phyloP scores from a whole-genome alignment of 1,139 yeast species.

The Yamadazyma sp. region DNA sequence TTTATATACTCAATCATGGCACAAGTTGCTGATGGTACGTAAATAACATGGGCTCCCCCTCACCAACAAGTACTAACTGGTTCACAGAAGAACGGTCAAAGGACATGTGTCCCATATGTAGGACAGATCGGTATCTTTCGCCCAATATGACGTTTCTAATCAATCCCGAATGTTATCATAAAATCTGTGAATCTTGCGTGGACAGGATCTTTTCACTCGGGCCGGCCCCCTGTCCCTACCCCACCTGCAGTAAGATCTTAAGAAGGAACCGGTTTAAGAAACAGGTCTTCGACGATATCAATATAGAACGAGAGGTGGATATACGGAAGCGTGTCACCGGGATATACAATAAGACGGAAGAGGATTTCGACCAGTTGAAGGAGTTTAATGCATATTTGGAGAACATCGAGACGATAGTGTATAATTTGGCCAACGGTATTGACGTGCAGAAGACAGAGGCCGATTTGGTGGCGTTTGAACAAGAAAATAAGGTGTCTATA shows the following conservation, averaged over 20 bases:
- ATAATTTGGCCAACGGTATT: slow-evolving; percentile 67
- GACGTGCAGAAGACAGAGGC: slow-evolving; percentile 74
- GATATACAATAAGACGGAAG: slow-evolving; percentile 78
- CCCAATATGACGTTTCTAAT: slow-evolving; percentile 92
- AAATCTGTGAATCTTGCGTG: slow-evolving; percentile 95
- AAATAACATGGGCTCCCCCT: neutral
- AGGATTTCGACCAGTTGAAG: slow-evolving; percentile 61
- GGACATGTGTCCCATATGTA: slow-evolving; percentile 98
- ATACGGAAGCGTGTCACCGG: slow-evolving; percentile 74
- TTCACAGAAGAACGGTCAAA: slow-evolving; percentile 37
- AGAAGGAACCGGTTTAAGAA: slow-evolving; percentile 88
- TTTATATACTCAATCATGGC: slow-evolving; percentile 1
- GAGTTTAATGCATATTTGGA: slow-evolving; percentile 80
- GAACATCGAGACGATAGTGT: slow-evolving; percentile 76
- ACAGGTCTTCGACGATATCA: slow-evolving; percentile 87
- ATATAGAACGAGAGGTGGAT: slow-evolving; percentile 89
- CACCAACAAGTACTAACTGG: slow-evolving; percentile 2
- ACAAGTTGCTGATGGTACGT: slow-evolving; percentile 3
- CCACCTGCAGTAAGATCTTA: slow-evolving; percentile 82
- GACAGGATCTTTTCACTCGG: slow-evolving; percentile 92
- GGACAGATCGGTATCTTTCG: slow-evolving; percentile 88
- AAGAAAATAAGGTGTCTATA: slow-evolving; percentile 72
- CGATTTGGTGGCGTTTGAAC: slow-evolving; percentile 68
- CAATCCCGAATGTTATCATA: slow-evolving; percentile 96
- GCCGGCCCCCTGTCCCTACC: slow-evolving; percentile 96